Conservation (phyloP, 805 yeast species). For the Candida endomychidarum region DNA sequence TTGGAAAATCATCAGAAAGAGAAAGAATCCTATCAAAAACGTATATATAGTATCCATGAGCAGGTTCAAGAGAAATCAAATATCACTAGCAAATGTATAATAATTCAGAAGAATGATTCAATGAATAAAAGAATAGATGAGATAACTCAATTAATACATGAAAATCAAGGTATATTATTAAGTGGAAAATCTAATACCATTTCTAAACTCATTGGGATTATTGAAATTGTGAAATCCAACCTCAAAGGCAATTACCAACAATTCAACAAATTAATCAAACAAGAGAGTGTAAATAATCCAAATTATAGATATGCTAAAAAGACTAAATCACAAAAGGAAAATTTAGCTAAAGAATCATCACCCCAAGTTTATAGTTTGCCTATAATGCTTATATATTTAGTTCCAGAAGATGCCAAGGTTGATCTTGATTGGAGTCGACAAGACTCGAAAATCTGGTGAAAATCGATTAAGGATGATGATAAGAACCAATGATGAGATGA, state of each 20-base stretch:
- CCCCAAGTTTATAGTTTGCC: constrained; percentile 12
- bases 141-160: constrained; percentile 2
- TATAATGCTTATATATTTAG: constrained; percentile 22
- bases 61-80: not conserved
- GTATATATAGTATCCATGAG: not conserved
- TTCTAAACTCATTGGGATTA: constrained; percentile 13
- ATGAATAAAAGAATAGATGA: constrained; percentile 14
- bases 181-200: constrained; percentile 10
- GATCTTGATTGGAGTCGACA: constrained; percentile 36
- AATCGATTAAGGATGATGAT: too few species aligned
- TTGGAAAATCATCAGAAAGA: not conserved
- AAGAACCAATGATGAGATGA: too few species aligned
- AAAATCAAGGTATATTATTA: constrained; percentile 6
- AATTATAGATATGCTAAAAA: constrained; percentile 7
- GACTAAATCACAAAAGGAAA: not conserved
- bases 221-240: constrained; percentile 15
- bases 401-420: constrained; percentile 42
- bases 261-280: constrained; percentile 15
- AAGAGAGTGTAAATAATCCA: constrained; percentile 10
- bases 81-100: not conserved
- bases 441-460: too few species aligned
- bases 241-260: constrained; percentile 10
- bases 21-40: not conserved
- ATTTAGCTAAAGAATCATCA: not conserved
- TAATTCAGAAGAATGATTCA: constrained; percentile 12